Evolutionary conservation across 2,329 filamentous ascomycete species (phyloP).

Genomic region (Neopestalotiopsis rosae): DNA sequence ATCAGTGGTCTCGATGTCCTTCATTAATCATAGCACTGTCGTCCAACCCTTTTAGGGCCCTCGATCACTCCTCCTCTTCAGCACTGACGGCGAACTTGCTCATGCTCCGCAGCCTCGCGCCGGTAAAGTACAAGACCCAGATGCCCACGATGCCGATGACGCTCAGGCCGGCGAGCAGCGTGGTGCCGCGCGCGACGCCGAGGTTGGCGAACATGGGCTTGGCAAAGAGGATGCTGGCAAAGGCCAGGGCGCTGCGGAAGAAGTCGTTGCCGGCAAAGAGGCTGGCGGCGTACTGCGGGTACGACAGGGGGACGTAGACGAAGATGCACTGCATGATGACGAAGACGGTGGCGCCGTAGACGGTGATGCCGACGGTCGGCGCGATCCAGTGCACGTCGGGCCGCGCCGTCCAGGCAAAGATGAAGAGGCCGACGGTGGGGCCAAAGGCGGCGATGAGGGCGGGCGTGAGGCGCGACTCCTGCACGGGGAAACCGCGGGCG

Average conservation of each 20-base stretch:
- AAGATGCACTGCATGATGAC: slow-evolving; percentile 66
- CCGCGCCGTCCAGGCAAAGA: slow-evolving; percentile 64
- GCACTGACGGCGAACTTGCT: slow-evolving; percentile 60
- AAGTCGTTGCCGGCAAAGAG: slow-evolving; percentile 68
- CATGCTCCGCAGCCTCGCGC: slow-evolving; percentile 57
- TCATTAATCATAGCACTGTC: neutral
- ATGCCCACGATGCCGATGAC: slow-evolving; percentile 63
- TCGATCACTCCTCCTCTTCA: neutral
- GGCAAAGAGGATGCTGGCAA: slow-evolving; percentile 64
- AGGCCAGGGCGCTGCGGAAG: slow-evolving; percentile 62
- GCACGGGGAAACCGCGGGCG: slow-evolving; percentile 53
- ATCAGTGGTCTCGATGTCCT: neutral
- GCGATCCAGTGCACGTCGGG: slow-evolving; percentile 58
- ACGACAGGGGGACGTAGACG: slow-evolving; percentile 61
- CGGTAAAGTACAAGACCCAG: slow-evolving; percentile 63
- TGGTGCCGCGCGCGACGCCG: slow-evolving; percentile 62
- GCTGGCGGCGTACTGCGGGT: slow-evolving; percentile 61
- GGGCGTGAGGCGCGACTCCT: slow-evolving; percentile 61
- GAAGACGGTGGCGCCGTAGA: slow-evolving; percentile 58
- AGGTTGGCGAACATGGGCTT: slow-evolving; percentile 64
- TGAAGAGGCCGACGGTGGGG: slow-evolving; percentile 63
- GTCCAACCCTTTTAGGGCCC: neutral
- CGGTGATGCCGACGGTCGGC: slow-evolving; percentile 60
- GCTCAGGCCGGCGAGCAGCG: slow-evolving; percentile 60
- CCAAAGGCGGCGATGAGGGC: slow-evolving; percentile 58